These are phyloP conservation scores for Plasmodium knowlesi DNA, from an alignment of 169 alveolate genomes.

Conservation along the genomic window DNA sequence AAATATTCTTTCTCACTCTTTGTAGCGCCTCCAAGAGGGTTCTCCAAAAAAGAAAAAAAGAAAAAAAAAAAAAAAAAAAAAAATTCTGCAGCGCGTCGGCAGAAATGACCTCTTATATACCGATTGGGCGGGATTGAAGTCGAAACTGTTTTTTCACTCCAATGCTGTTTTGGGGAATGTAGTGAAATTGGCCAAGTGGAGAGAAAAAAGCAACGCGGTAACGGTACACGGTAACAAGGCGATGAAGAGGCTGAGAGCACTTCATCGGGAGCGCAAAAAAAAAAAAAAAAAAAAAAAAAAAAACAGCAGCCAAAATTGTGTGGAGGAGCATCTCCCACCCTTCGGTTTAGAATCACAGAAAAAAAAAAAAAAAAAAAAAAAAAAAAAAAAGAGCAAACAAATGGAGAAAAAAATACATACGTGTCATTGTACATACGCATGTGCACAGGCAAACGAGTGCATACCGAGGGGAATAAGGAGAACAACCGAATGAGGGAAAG, in stretches of 20 bases:
- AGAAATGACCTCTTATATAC: not conserved
- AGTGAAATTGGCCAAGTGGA: not conserved
- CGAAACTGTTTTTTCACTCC: not conserved
- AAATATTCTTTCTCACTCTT: not conserved
- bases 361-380: not conserved
- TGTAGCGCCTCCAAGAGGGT: not conserved
- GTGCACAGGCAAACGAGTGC: not conserved
- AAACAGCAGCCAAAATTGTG: not conserved
- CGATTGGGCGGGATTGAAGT: not conserved
- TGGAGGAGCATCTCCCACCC: not conserved
- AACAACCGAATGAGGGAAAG: not conserved
- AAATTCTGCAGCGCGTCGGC: not conserved
- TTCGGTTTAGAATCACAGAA: not conserved
- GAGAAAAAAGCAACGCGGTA: not conserved
- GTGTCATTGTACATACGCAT: not conserved
- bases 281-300: not conserved
- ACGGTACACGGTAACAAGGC: not conserved
- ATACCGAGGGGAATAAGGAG: not conserved
- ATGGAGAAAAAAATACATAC: not conserved
- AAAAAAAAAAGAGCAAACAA: not conserved
- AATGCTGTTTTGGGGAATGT: not conserved
- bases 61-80: no score
- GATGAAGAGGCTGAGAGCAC: not conserved
- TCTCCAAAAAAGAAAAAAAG: not conserved
- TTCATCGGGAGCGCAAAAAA: not conserved